Percentiles rank a stretch among this genome's conserved stretches.
These are phyloP conservation scores for Fusarium globosum DNA, from an alignment of 2,329 filamentous ascomycete species.

Conservation along the genomic window DNA sequence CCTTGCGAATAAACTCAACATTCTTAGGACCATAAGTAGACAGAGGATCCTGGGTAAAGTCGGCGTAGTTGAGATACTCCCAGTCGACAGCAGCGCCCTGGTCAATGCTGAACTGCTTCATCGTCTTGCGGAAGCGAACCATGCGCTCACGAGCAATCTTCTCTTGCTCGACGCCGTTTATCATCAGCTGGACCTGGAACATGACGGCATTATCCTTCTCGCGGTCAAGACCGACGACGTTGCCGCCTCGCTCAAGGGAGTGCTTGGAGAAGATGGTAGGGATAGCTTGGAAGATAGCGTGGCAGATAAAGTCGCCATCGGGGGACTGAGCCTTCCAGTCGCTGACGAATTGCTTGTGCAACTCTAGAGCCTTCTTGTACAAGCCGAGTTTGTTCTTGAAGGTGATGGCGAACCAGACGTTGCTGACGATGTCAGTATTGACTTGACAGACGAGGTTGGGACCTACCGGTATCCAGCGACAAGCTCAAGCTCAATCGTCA, in stretches of 20 bases:
- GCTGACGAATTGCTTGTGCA: constrained; percentile 7
- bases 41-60: constrained; percentile 8
- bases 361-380: constrained; percentile 11
- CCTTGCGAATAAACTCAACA: neutral
- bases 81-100: constrained; percentile 1
- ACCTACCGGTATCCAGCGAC: constrained; percentile 12
- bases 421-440: neutral
- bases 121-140: neutral
- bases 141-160: constrained; percentile 14
- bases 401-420: constrained; percentile 21
- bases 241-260: constrained; percentile 9
- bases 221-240: constrained; percentile 7
- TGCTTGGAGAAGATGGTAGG: constrained; percentile 16
- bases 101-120: constrained; percentile 12
- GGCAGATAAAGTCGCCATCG: constrained; percentile 9
- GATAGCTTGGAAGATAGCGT: constrained; percentile 20
- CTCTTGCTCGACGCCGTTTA: constrained; percentile 14
- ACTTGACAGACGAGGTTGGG: accelerated
- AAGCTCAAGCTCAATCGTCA: constrained; percentile 18
- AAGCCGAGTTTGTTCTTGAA: constrained; percentile 8
- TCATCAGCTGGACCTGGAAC: constrained; percentile 16
- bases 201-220: constrained; percentile 12
- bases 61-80: constrained; percentile 23
- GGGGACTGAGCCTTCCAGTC: constrained; percentile 12
- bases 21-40: constrained; percentile 12